Conservation (phyloP, 768 basidiomycete species). For the Mycena amicta region DNA sequence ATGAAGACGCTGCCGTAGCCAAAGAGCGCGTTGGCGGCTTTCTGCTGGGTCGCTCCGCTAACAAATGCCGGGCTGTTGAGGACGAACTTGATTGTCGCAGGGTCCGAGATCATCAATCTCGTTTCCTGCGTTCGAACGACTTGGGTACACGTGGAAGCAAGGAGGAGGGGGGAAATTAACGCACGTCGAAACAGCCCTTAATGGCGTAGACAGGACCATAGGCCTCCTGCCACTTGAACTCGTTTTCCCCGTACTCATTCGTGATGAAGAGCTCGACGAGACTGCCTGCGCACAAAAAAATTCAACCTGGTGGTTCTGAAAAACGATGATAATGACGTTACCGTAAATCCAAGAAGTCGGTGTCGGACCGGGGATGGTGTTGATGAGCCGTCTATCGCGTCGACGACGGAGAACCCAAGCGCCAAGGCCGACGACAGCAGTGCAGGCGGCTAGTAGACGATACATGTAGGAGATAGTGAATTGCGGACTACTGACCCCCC, state of each 20-base stretch:
- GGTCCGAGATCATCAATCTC: slow-evolving; percentile 15
- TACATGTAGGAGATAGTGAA: too few relatives aligned
- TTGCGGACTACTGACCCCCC: too few relatives aligned
- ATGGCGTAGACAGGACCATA: slow-evolving; percentile 16
- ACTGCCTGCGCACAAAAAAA: slow-evolving; percentile 9
- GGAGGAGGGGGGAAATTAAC: background rate
- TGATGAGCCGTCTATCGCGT: background rate
- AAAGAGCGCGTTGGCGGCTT: slow-evolving; percentile 9
- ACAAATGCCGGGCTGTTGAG: slow-evolving; percentile 8
- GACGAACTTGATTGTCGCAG: slow-evolving; percentile 6
- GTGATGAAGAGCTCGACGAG: slow-evolving; percentile 13
- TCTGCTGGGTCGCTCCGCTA: slow-evolving; percentile 5
- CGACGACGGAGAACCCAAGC: background rate
- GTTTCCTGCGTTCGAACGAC: background rate
- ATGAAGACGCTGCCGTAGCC: slow-evolving; percentile 10
- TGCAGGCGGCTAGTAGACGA: background rate
- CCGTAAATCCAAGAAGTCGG: background rate
- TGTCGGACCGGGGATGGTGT: background rate
- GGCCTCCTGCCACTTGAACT: slow-evolving; percentile 16
- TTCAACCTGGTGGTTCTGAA: too few relatives aligned
- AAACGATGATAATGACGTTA: too few relatives aligned
- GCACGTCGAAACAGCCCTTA: slow-evolving; percentile 10
- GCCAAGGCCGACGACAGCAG: background rate
- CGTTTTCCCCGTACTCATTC: slow-evolving; percentile 14
- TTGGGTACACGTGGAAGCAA: background rate